A percentile compares a stretch with the other conserved stretches of the same genome.
Evolutionary conservation across 768 basidiomycete genomes (phyloP).

Genomic region (Hygrocybe punicea): DNA sequence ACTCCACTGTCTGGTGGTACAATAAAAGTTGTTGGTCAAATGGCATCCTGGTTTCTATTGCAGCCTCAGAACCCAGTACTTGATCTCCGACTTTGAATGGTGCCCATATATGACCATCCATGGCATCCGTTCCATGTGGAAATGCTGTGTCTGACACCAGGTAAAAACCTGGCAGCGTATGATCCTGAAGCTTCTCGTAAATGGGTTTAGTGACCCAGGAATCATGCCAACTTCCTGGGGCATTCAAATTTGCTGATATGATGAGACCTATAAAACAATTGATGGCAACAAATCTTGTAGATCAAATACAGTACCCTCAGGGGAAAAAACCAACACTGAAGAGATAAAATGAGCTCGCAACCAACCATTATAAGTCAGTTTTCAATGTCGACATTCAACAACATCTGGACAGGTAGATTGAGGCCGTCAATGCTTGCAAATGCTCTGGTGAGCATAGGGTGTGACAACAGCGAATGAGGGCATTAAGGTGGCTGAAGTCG

Average conservation of each 20-base stretch:
- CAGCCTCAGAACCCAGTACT: slow-evolving; percentile 13
- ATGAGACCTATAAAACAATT: slow-evolving; percentile 29
- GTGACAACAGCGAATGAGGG: slow-evolving; percentile 32
- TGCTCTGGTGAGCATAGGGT: slow-evolving; percentile 33
- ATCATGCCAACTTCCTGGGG: slow-evolving; percentile 44
- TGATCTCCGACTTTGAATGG: slow-evolving; percentile 36
- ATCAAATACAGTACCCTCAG: slow-evolving; percentile 14
- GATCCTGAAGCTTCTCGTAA: slow-evolving; percentile 19
- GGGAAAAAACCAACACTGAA: slow-evolving; percentile 31
- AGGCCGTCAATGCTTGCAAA: slow-evolving; percentile 43
- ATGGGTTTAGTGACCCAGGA: slow-evolving; percentile 40
- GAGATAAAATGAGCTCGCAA: slow-evolving; percentile 37
- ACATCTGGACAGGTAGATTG: slow-evolving; percentile 30
- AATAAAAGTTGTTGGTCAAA: slow-evolving; percentile 42
- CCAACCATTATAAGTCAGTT: slow-evolving; percentile 39
- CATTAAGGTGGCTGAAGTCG: slow-evolving; percentile 28
- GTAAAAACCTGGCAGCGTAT: slow-evolving; percentile 34
- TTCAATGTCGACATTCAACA: slow-evolving; percentile 35
- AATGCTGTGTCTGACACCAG: slow-evolving; percentile 42
- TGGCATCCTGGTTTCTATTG: slow-evolving; percentile 19
- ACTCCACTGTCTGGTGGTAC: slow-evolving; percentile 48
- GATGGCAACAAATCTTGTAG: neutral
- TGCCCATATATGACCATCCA: slow-evolving; percentile 28
- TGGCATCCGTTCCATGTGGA: slow-evolving; percentile 23
- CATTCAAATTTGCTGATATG: slow-evolving; percentile 34